Conservation (phyloP, 305 asterid genomes). For the Rubia balearica region DNA sequence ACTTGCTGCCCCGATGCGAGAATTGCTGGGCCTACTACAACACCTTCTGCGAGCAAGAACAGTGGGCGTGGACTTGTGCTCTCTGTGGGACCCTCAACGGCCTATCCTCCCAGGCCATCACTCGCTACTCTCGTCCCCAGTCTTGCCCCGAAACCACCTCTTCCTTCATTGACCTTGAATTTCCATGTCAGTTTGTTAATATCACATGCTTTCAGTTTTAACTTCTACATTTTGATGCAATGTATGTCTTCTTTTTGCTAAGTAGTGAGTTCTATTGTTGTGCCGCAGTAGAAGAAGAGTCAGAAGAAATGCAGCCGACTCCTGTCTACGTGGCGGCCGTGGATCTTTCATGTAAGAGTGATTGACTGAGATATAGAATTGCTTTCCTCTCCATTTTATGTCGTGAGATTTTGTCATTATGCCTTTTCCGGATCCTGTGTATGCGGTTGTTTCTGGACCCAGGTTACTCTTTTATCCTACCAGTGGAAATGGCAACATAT, state of each 20-base stretch:
- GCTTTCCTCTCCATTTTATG: background rate
- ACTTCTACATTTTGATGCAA: too few species aligned
- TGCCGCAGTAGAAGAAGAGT: constrained; percentile 71
- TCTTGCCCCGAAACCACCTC: constrained; percentile 77
- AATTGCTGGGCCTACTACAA: constrained; percentile 95
- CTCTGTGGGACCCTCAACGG: constrained; percentile 93
- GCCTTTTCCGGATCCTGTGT: background rate
- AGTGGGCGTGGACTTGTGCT: constrained; percentile 95
- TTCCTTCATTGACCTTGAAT: constrained; percentile 82
- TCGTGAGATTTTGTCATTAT: background rate
- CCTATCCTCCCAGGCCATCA: constrained; percentile 53
- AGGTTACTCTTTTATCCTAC: background rate
- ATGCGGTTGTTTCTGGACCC: background rate
- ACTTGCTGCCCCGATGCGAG: constrained; percentile 81
- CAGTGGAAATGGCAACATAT: background rate
- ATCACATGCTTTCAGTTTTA: too few species aligned
- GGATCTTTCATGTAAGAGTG: constrained; percentile 84
- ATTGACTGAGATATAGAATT: background rate
- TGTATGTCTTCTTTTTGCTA: background rate
- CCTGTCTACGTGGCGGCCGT: constrained; percentile 96
- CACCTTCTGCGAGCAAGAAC: constrained; percentile 87
- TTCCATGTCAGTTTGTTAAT: constrained; percentile 44
- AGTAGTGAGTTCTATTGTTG: constrained; percentile 16
- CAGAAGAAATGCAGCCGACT: constrained; percentile 74
- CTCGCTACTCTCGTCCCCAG: constrained; percentile 66